phyloP scores from a whole-genome alignment of 116 monocot species.

The Phalaenopsis hybrid region DNA sequence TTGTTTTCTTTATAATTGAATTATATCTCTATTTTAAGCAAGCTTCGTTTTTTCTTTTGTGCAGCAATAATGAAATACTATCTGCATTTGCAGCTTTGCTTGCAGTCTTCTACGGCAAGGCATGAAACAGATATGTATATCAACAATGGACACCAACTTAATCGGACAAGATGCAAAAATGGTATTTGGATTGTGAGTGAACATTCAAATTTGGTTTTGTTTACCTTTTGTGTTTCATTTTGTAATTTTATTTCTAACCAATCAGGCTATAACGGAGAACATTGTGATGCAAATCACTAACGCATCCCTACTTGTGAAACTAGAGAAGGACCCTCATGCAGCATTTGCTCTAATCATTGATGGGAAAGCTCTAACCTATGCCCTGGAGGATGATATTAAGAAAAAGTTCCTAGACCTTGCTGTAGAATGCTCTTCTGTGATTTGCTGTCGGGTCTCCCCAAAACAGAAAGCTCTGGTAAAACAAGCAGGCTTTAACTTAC shows the following conservation, averaged over 20 bases:
- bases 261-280: constrained; percentile 29
- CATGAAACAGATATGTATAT: constrained; percentile 54
- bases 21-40: not conserved
- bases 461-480: constrained; percentile 26
- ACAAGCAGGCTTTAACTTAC: not conserved
- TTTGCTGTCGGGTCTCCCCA: constrained; percentile 26
- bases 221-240: not conserved
- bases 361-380: constrained; percentile 23
- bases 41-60: not conserved
- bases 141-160: constrained; percentile 24
- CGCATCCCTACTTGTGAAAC: constrained; percentile 27
- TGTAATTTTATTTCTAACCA: constrained; percentile 9
- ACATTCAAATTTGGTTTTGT: not conserved
- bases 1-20: not conserved
- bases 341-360: constrained; percentile 30
- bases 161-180: constrained; percentile 30
- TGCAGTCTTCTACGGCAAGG: constrained; percentile 65
- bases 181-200: constrained; percentile 13
- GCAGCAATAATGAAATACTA: not conserved
- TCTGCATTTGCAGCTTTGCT: constrained; percentile 36
- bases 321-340: constrained; percentile 35
- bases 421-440: constrained; percentile 18
- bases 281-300: constrained; percentile 29
- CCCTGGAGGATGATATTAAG: constrained; percentile 22
- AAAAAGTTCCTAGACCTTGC: constrained; percentile 20